These are phyloP conservation scores for Phytophthora uliginosa DNA, from an alignment of 352 stramenopile genomes.

Conservation along the genomic window DNA sequence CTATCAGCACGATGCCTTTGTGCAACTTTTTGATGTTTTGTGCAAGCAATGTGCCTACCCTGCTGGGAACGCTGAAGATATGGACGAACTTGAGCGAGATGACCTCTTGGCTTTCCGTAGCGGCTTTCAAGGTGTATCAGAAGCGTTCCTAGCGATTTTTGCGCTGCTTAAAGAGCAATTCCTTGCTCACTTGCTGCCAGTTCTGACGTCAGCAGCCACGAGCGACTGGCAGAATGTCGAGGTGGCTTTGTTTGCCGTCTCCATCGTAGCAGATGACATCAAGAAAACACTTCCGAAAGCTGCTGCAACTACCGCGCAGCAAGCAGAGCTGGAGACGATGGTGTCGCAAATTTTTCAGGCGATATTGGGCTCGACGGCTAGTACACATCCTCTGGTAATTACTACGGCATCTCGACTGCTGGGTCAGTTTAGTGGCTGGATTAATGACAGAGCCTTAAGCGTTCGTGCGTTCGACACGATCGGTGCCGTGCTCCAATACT, in stretches of 20 bases:
- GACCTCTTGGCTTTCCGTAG: conserved; percentile 69
- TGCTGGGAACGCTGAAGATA: conserved; percentile 38
- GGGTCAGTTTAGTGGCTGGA: conserved; percentile 69
- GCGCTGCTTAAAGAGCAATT: conserved; percentile 61
- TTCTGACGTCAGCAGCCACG: conserved; percentile 30
- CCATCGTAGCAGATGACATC: conserved; percentile 64
- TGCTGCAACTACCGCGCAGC: conserved; percentile 25
- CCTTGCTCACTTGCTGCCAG: conserved; percentile 48
- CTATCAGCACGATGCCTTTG: conserved; percentile 68
- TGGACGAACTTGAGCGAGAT: conserved; percentile 75
- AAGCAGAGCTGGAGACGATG: conserved; percentile 49
- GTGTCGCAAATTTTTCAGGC: conserved; percentile 57
- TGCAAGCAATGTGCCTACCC: conserved; percentile 70
- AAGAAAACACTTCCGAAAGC: conserved; percentile 54
- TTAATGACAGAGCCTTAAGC: conserved; percentile 52
- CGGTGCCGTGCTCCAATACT: conserved; percentile 58
- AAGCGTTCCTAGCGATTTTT: conserved; percentile 69
- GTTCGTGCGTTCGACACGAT: conserved; percentile 52
- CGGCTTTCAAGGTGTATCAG: conserved; percentile 65
- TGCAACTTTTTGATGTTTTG: conserved; percentile 66
- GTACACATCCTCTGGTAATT: conserved; percentile 54
- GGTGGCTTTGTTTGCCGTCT: conserved; percentile 67
- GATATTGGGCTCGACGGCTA: conserved; percentile 40
- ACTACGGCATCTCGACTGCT: conserved; percentile 58
- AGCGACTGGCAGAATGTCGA: conserved; percentile 66